phyloP scores from a whole-genome alignment of 805 yeast species.

The Yamadazyma phyllophila region DNA sequence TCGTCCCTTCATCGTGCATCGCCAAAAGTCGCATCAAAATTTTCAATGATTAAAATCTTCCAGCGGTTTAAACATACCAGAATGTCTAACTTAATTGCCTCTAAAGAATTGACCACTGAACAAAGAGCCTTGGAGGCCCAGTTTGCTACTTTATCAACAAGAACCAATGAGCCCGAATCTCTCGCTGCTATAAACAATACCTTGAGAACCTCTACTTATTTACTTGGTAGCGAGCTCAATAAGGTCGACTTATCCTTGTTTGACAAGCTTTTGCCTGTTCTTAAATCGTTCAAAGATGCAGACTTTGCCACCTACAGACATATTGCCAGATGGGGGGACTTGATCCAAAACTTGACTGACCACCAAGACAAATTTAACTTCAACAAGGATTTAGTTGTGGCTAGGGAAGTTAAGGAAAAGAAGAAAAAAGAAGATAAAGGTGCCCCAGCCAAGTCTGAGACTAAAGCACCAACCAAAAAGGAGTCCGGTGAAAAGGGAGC shows the following conservation, averaged over 20 bases:
- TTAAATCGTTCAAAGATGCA: conserved; percentile 47
- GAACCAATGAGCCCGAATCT: conserved; percentile 48
- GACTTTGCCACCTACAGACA: conserved; percentile 72
- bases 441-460: conserved; percentile 25
- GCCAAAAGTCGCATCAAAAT: conserved; percentile 4
- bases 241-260: conserved; percentile 72
- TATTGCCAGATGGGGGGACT: conserved; percentile 88
- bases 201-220: conserved; percentile 67
- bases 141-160: conserved; percentile 70
- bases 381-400: conserved; percentile 60
- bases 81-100: conserved; percentile 7
- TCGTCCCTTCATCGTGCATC: conserved; percentile 2
- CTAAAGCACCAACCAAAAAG: conserved; percentile 39
- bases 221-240: conserved; percentile 66
- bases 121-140: conserved; percentile 76
- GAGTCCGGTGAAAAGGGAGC: conserved; percentile 10
- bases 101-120: conserved; percentile 25
- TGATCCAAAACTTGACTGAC: conserved; percentile 64
- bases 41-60: conserved; percentile 10
- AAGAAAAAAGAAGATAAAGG: conserved; percentile 34
- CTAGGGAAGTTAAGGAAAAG: conserved; percentile 74
- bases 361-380: conserved; percentile 53
- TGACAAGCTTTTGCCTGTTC: conserved; percentile 60
- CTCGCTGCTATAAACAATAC: conserved; percentile 57
- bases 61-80: conserved; percentile 2